A percentile compares a stretch with the other conserved stretches of the same genome.
Conservation (phyloP, 805 yeast species). For the Candida gorgasii region DNA sequence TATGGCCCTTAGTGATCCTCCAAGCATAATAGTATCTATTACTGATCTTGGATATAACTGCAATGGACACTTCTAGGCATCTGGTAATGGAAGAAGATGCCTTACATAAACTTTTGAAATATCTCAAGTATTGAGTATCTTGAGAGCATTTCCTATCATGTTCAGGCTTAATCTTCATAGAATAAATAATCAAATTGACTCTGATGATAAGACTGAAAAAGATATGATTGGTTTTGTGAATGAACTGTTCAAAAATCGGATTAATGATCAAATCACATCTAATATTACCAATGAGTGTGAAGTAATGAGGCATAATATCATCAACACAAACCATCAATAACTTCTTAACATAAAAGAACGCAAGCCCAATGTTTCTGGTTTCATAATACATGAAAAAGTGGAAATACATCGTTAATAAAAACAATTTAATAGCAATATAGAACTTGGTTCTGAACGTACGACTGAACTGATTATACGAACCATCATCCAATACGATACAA, state of each 20-base stretch:
- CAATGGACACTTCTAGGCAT: slow-evolving; percentile 31
- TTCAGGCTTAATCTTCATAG: slow-evolving; percentile 20
- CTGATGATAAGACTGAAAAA: slow-evolving; percentile 31
- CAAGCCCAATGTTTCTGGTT: slow-evolving; percentile 29
- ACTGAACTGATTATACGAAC: slow-evolving; percentile 9
- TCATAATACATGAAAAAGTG: slow-evolving; percentile 45
- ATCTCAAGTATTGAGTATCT: slow-evolving; percentile 19
- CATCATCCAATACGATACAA: slow-evolving; percentile 17
- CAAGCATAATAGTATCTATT: slow-evolving; percentile 41
- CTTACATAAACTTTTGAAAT: slow-evolving; percentile 21
- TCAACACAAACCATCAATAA: slow-evolving; percentile 26
- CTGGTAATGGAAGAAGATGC: slow-evolving; percentile 26
- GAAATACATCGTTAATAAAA: slow-evolving; percentile 40
- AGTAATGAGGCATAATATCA: slow-evolving; percentile 38
- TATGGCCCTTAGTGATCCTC: slow-evolving; percentile 39
- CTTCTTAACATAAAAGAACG: slow-evolving; percentile 40
- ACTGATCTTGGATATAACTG: slow-evolving; percentile 37
- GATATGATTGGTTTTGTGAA: slow-evolving; percentile 34
- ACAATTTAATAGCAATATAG: slow-evolving; percentile 29
- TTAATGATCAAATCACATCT: slow-evolving; percentile 41
- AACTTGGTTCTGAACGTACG: slow-evolving; percentile 25
- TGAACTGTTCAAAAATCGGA: slow-evolving; percentile 32
- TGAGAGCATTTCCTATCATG: slow-evolving; percentile 21
- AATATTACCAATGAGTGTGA: slow-evolving; percentile 30
- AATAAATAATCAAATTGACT: slow-evolving; percentile 29